Evolutionary conservation across 495 filamentous ascomycete species (phyloP), one percentile per base, ranked within the genome.

Genomic region (Neurospora hispaniola): DNA sequence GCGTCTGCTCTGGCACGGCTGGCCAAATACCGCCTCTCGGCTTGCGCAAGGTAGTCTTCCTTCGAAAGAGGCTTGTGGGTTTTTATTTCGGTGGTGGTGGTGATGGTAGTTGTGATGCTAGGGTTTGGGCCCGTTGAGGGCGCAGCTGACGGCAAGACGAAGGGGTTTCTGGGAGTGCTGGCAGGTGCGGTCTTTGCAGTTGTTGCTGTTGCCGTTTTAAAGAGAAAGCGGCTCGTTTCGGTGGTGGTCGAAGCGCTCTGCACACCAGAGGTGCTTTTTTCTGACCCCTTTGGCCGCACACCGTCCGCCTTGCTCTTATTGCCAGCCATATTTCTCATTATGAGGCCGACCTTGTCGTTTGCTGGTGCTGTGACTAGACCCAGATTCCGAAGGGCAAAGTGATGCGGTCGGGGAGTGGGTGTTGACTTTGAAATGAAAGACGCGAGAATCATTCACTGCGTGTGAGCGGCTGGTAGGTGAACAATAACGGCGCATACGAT

Each of bases 1-100:
- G 70, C 39, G 20, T 69, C 31, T n/a, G 41, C 27, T 72, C 48
- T 74, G 40, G 42, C 41, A 62, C 70, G 73, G 23, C 35, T 71
- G 9, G 41, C 38, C 12, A 42, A 14, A n/a, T 59, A 66, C 20
- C 69, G 72, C 11, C 62, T 42, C 41, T 72, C 39, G 69, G 23
- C 20, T 54, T 72, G 23, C 18, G 66, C 23, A 71, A 73, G 59
- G 54, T 66, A 66, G 27, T 66, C 54, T 7, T 66, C 54, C 14
- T 16, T 66, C 5, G 54, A 66, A 66, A 66, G 54, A 27, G 27
- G 14, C 54, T 66, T 66, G 27, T 35, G 54, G 8, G 54, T 31
- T 18, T 66, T 66, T 27, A 9, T 66, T 66, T 12, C 48, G 59
- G 59, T 69, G 39, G 18, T 38, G 71, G 31, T 8, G 5, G 39